A percentile compares a stretch with the other conserved stretches of the same genome.
Conservation (phyloP, 2,329 filamentous ascomycete genomes). For the Colletotrichum kahawae region DNA sequence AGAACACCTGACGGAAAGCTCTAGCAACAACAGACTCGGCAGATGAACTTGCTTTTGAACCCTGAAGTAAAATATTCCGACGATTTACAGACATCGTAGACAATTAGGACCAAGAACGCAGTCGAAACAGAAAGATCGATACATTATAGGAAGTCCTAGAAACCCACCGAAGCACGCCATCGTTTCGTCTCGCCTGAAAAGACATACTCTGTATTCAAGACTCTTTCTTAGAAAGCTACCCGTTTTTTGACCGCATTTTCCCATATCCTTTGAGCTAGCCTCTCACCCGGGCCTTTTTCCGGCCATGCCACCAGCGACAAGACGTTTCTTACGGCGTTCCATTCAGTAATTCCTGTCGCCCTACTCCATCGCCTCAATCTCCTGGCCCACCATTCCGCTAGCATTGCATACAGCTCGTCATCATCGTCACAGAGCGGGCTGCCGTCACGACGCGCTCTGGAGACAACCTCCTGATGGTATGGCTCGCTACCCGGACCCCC, state of each 20-base stretch:
- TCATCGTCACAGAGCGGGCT: background rate
- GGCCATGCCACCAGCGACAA: background rate
- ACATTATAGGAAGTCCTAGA: background rate
- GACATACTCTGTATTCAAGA: background rate
- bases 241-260: background rate
- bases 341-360: background rate
- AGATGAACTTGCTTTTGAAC: too few relatives aligned
- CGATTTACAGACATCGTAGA: too few relatives aligned
- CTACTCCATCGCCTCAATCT: background rate
- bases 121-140: background rate
- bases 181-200: background rate
- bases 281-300: background rate
- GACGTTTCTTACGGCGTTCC: background rate
- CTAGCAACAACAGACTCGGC: too few relatives aligned
- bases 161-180: background rate
- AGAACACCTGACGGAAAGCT: too few relatives aligned
- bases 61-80: too few relatives aligned
- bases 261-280: background rate
- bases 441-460: background rate
- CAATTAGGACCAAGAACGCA: too few relatives aligned
- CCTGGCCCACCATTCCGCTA: background rate
- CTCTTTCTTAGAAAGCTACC: background rate
- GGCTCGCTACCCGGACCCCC: background rate
- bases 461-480: background rate
- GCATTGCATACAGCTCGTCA: background rate